These are phyloP conservation scores for Mucor indicus DNA, from an alignment of 371 early-diverging fungal species.

Conservation along the genomic window DNA sequence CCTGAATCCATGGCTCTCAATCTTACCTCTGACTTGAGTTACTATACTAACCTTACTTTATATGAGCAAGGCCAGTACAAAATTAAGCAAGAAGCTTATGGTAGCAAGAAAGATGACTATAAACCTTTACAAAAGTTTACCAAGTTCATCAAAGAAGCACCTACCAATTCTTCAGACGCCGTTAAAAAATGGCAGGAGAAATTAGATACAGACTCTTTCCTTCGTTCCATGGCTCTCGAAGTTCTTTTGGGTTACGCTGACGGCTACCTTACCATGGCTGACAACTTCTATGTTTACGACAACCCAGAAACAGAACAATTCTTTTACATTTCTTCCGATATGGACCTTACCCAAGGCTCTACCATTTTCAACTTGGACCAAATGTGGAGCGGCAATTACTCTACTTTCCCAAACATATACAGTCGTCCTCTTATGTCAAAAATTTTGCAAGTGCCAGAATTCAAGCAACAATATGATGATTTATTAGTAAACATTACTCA, in stretches of 20 bases:
- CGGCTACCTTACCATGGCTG: slow-evolving; percentile 29
- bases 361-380: slow-evolving; percentile 5
- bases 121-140: slow-evolving; percentile 28
- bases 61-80: slow-evolving; percentile 28
- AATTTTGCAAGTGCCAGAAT: slow-evolving; percentile 15
- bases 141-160: slow-evolving; percentile 26
- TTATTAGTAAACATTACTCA: slow-evolving; percentile 16
- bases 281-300: slow-evolving; percentile 36
- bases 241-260: slow-evolving; percentile 33
- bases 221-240: slow-evolving; percentile 35
- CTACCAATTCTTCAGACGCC: slow-evolving; percentile 8
- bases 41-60: slow-evolving; percentile 11
- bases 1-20: not conserved
- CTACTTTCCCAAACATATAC: slow-evolving; percentile 19
- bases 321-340: slow-evolving; percentile 30
- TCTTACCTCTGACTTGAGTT: slow-evolving; percentile 13
- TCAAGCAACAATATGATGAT: slow-evolving; percentile 23
- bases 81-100: slow-evolving; percentile 22
- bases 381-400: slow-evolving; percentile 29
- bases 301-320: slow-evolving; percentile 12
- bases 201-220: slow-evolving; percentile 29
- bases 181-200: slow-evolving; percentile 26
- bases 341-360: slow-evolving; percentile 31
- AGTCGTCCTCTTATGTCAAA: slow-evolving; percentile 18
- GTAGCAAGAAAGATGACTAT: slow-evolving; percentile 1